phyloP scores from a whole-genome alignment of 2,329 filamentous ascomycete genomes.

The Colletotrichum orbiculare region DNA sequence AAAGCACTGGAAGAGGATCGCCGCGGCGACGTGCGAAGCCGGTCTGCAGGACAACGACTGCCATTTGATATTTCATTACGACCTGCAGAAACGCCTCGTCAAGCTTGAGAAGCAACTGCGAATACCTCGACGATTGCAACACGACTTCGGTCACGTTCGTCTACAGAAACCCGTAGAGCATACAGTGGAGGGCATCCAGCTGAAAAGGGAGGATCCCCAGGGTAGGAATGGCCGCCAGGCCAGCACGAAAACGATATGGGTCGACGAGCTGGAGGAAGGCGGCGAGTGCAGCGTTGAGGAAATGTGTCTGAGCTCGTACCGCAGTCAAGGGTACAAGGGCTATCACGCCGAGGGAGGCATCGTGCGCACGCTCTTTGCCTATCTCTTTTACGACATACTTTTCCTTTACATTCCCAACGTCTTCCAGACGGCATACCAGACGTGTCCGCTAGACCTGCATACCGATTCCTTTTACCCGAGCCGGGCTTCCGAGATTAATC shows the following conservation, averaged over 20 bases:
- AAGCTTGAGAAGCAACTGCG: slow-evolving; percentile 90
- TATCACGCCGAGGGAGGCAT: slow-evolving; percentile 95
- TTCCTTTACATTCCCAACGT: slow-evolving; percentile 96
- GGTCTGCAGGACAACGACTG: slow-evolving; percentile 90
- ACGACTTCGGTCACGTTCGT: slow-evolving; percentile 90
- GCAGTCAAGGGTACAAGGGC: slow-evolving; percentile 87
- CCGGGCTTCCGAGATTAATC: slow-evolving; percentile 89
- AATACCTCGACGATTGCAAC: slow-evolving; percentile 85
- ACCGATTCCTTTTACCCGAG: slow-evolving; percentile 92
- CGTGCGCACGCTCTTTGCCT: slow-evolving; percentile 88
- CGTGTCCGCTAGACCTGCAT: slow-evolving; percentile 90
- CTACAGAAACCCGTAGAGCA: slow-evolving; percentile 82
- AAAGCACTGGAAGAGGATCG: slow-evolving; percentile 83
- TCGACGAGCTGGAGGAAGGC: slow-evolving; percentile 77
- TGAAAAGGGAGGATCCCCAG: slow-evolving; percentile 68
- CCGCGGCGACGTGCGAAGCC: slow-evolving; percentile 83
- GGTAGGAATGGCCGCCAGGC: slow-evolving; percentile 54
- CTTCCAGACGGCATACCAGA: slow-evolving; percentile 96
- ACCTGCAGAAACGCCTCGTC: slow-evolving; percentile 90
- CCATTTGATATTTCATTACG: slow-evolving; percentile 93
- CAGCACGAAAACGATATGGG: slow-evolving; percentile 84
- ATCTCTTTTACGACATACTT: slow-evolving; percentile 92
- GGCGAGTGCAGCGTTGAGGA: slow-evolving; percentile 89
- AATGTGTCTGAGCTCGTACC: slow-evolving; percentile 92
- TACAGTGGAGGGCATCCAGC: slow-evolving; percentile 79